Evolutionary conservation across 129 eudicot genomes (phyloP).

Genomic region (Calendula officinalis): DNA sequence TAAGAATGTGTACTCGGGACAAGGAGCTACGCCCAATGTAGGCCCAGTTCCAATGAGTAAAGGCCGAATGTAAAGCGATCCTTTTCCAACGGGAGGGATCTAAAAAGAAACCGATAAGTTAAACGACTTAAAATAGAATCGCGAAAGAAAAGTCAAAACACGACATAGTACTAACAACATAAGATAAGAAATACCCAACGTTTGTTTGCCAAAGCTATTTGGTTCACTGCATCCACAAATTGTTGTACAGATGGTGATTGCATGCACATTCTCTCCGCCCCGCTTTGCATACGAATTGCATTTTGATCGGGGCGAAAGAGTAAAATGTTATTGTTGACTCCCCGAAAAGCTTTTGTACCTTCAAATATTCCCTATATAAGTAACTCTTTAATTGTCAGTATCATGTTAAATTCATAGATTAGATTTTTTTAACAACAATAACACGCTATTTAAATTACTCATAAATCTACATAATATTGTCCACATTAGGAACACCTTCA

Average conservation of each 20-base stretch:
- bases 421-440: too few relatives aligned
- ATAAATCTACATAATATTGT: too few relatives aligned
- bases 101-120: not conserved
- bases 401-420: too few relatives aligned
- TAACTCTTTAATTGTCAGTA: not conserved
- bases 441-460: too few relatives aligned
- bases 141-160: not conserved
- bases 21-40: conserved; percentile 69
- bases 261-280: conserved; percentile 95
- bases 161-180: not conserved
- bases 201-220: conserved; percentile 67
- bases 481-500: too few relatives aligned
- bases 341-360: conserved; percentile 70
- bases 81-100: conserved; percentile 95
- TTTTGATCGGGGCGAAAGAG: conserved; percentile 77
- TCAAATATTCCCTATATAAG: conserved; percentile 62
- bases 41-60: conserved; percentile 81
- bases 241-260: conserved; percentile 62
- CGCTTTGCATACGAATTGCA: conserved; percentile 73
- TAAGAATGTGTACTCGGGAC: conserved; percentile 78
- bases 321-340: conserved; percentile 54
- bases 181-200: conserved; percentile 57
- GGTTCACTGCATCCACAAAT: conserved; percentile 73
- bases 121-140: not conserved
- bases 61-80: conserved; percentile 83